Base-by-base conservation (phyloP, 2,329 filamentous ascomycete genomes). In the Fusarium sterilihyphosum region DNA sequence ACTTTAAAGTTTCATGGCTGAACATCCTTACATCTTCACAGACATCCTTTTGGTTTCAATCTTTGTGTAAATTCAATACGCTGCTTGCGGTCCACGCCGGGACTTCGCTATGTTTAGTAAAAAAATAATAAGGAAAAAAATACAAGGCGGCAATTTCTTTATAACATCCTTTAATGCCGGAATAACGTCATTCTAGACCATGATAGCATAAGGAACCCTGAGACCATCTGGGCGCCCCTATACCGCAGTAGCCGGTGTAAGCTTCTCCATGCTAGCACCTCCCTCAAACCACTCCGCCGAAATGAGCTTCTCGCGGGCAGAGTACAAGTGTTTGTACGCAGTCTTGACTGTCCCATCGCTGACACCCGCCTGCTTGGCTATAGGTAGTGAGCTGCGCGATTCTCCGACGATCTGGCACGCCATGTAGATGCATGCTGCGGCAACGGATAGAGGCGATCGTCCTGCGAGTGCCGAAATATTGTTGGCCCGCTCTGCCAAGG, bases 331-430 rank as follows among this genome's bases (percentile, higher is more conserved):
- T 81, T 96, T 96, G 86, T 98, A 99, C 0, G 96, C 95, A 33
- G 94, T 97, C 79, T 97, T 95, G 78, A 99, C 98, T 1, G 96
- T 99, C 63, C 96, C 95, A 80, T 99, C 97, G 81, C 95, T 98
- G 35, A 99, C 96, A 74, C 94, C 94, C 2, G 94, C 94, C 24
- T 96, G 92, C 31, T 84, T 83, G 10, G 94, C 93, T 77, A 99
- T 98, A 70, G 97, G 93, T 82, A 95, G 95, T n/a, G 94, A 93
- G 40, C 46, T 12, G 90, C 93, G 93, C 26, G 91, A 87, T 76
- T 96, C 90, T 64, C 92, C 93, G 85, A 98, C 92, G 43, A 98
- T 88, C 79, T 96, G 91, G 37, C 94, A 95, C 8, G 96, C 93
- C 91, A 98, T 96, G 87, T 96, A 99, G 82, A 99, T 98, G 82